Evolutionary conservation across 345 rosid genomes (phyloP).

Genomic region (Corchorus capsularis): DNA sequence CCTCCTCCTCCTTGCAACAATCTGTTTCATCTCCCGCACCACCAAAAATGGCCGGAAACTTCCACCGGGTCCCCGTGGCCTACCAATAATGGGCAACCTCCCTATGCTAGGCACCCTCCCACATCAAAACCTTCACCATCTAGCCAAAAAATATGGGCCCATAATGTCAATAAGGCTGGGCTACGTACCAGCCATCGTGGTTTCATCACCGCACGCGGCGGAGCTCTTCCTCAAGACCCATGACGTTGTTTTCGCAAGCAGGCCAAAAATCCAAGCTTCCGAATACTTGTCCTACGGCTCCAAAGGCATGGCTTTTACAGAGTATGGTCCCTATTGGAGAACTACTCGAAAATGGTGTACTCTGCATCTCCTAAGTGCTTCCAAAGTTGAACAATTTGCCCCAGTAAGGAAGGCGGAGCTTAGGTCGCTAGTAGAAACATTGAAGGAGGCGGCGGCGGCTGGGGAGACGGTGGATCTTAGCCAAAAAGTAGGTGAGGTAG

Average conservation of each 20-base stretch:
- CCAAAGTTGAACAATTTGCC: constrained; percentile 4
- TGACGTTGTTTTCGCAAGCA: constrained; percentile 38
- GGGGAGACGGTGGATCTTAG: not conserved
- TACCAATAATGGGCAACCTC: constrained; percentile 42
- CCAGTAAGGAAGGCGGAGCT: not conserved
- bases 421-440: not conserved
- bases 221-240: constrained; percentile 44
- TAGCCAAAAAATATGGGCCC: constrained; percentile 42
- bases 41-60: constrained; percentile 12
- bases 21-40: not conserved
- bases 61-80: constrained; percentile 52
- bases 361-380: not conserved
- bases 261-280: constrained; percentile 29
- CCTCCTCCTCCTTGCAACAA: not conserved
- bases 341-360: constrained; percentile 4
- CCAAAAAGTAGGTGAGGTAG: not conserved
- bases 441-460: not conserved
- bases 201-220: constrained; percentile 44
- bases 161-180: constrained; percentile 44
- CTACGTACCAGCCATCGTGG: constrained; percentile 30
- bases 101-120: constrained; percentile 38
- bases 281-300: constrained; percentile 25
- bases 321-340: constrained; percentile 47
- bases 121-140: constrained; percentile 32
- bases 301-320: constrained; percentile 22